These are phyloP conservation scores for Pichia occidentalis DNA, from an alignment of 805 yeast genomes.

Conservation along the genomic window DNA sequence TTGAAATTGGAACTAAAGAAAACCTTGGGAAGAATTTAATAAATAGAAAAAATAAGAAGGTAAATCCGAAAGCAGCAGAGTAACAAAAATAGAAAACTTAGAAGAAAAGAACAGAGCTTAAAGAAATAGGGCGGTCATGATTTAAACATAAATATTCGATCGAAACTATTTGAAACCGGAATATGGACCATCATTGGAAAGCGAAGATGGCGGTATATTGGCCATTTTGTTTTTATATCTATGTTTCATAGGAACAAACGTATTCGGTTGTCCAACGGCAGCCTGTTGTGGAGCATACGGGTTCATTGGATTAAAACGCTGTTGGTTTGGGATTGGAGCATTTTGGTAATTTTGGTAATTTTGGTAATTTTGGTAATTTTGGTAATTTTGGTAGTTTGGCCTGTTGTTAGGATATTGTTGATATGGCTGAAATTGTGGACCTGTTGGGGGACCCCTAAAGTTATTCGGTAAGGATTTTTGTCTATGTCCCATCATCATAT, in stretches of 20 bases:
- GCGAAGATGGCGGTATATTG: constrained; percentile 20
- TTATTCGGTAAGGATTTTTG: constrained; percentile 2
- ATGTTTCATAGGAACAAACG: constrained; percentile 12
- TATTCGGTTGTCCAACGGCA: constrained; percentile 11
- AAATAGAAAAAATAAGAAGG: too few relatives aligned
- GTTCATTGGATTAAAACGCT: constrained; percentile 6
- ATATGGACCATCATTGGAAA: constrained; percentile 37
- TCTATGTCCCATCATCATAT: constrained; percentile 9
- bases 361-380: constrained; percentile 4
- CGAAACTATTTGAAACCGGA: constrained; percentile 21
- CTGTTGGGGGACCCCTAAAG: not conserved
- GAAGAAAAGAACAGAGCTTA: not conserved
- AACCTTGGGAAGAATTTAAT: too few relatives aligned
- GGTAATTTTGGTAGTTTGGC: constrained; percentile 1
- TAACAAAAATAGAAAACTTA: not conserved
- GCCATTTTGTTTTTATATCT: constrained; percentile 17
- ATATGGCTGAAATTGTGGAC: not conserved
- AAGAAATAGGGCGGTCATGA: constrained; percentile 1
- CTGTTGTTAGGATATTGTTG: not conserved
- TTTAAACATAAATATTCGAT: too few relatives aligned
- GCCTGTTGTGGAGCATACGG: constrained; percentile 6
- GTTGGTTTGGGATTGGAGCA: constrained; percentile 15
- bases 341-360: constrained; percentile 20
- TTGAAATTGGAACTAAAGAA: too few relatives aligned
- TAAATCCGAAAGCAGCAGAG: not conserved